phyloP scores from a whole-genome alignment of 352 stramenopile genomes.

The Pythium rishiriense region DNA sequence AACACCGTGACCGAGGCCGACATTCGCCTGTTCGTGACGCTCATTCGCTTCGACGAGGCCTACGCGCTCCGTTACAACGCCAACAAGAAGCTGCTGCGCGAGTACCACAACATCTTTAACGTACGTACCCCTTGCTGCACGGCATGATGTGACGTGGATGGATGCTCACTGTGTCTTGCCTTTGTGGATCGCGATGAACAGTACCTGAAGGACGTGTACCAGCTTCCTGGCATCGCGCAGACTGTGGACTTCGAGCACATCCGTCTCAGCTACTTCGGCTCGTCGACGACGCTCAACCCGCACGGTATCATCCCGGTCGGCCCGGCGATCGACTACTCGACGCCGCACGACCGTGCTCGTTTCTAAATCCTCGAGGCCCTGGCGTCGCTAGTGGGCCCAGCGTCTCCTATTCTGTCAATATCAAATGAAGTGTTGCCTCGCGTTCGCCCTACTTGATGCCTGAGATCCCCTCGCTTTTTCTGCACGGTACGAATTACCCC shows the following conservation, averaged over 20 bases:
- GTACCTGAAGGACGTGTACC: slow-evolving; percentile 53
- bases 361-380: no score
- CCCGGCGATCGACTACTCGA: slow-evolving; percentile 29
- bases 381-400: no score
- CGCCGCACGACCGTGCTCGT: slow-evolving; percentile 35
- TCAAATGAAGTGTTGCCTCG: no score
- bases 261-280: slow-evolving; percentile 54
- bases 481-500: no score
- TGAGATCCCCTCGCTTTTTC: no score
- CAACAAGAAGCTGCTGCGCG: slow-evolving; percentile 79
- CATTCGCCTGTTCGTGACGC: slow-evolving; percentile 90
- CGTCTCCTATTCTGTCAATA: no score
- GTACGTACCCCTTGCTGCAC: slow-evolving; percentile 22
- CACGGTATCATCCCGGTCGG: slow-evolving; percentile 45
- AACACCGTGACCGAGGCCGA: slow-evolving; percentile 82
- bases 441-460: no score
- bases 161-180: slow-evolving; percentile 1
- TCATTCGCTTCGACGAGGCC: slow-evolving; percentile 94
- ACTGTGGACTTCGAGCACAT: slow-evolving; percentile 52
- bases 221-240: slow-evolving; percentile 39
- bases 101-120: slow-evolving; percentile 86
- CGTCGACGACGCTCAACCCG: slow-evolving; percentile 51
- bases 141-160: neutral
- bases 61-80: slow-evolving; percentile 84
- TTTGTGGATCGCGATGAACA: slow-evolving; percentile 10